phyloP scores from a whole-genome alignment of 306 rosid species.

The Quercus ilex region DNA sequence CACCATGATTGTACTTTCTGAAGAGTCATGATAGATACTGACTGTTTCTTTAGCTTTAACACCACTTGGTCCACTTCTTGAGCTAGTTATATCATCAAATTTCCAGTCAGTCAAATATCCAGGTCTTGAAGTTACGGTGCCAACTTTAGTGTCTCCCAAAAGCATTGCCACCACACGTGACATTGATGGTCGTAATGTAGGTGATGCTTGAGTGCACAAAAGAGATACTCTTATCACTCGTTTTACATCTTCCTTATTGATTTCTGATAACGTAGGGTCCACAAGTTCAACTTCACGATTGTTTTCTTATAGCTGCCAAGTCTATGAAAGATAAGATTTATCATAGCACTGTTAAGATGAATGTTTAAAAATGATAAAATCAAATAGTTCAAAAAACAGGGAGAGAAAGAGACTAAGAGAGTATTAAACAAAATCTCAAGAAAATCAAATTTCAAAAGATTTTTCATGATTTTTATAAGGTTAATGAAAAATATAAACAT shows the following conservation, averaged over 20 bases:
- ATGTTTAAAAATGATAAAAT: too few species aligned
- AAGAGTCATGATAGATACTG: conserved; percentile 24
- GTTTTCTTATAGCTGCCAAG: conserved; percentile 60
- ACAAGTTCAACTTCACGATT: conserved; percentile 35
- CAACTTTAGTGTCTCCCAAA: conserved; percentile 55
- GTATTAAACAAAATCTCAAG: too few species aligned
- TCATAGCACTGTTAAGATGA: too few species aligned
- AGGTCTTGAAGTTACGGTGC: conserved; percentile 43
- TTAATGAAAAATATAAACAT: too few species aligned
- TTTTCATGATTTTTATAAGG: too few species aligned
- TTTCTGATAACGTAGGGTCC: conserved; percentile 38
- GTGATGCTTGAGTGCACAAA: conserved; percentile 39
- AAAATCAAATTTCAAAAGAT: too few species aligned
- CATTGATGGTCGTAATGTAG: conserved; percentile 55
- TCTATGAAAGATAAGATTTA: conserved; percentile 25
- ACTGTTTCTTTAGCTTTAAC: conserved; percentile 21
- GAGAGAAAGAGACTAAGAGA: too few species aligned
- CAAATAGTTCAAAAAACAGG: too few species aligned
- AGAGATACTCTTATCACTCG: conserved; percentile 37
- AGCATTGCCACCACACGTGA: conserved; percentile 73
- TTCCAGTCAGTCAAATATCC: conserved; percentile 66
- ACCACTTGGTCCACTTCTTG: background rate
- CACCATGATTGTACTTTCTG: conserved; percentile 16
- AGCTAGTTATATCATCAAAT: conserved; percentile 41
- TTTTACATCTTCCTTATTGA: conserved; percentile 44